Conservation (phyloP, 2,329 filamentous ascomycete species). For the Teratosphaeria zuluensis region DNA sequence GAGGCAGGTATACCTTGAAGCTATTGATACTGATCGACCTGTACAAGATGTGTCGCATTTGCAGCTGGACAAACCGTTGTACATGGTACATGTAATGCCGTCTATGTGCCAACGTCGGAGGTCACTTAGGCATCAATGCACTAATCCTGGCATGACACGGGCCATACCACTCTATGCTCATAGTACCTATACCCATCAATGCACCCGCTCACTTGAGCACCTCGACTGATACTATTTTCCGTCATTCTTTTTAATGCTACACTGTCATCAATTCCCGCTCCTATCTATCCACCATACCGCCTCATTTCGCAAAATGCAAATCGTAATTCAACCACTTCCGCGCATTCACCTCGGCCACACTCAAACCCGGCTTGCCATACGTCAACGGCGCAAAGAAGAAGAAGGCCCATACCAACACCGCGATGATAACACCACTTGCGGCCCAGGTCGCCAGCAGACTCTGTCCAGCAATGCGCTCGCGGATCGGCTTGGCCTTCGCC, state of each 20-base stretch:
- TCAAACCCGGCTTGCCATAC: slow-evolving; percentile 85
- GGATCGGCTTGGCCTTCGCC: slow-evolving; percentile 59
- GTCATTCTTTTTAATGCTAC: neutral
- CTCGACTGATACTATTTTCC: no score
- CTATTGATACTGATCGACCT: no score
- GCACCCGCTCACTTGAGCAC: no score
- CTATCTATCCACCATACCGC: neutral
- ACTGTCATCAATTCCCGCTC: neutral
- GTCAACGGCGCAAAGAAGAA: slow-evolving; percentile 91
- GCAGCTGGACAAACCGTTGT: no score
- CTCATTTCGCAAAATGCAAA: slow-evolving; percentile 93
- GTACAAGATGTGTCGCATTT: no score
- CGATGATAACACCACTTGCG: slow-evolving; percentile 60
- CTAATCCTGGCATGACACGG: no score
- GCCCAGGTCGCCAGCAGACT: slow-evolving; percentile 72
- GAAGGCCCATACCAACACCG: slow-evolving; percentile 64
- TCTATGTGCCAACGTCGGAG: no score
- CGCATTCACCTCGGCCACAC: slow-evolving; percentile 64
- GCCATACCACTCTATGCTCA: no score
- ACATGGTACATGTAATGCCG: no score
- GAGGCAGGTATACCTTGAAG: neutral
- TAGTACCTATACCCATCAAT: no score
- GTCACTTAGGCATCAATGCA: no score
- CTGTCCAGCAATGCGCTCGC: slow-evolving; percentile 70
- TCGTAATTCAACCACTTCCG: slow-evolving; percentile 97